Percentiles rank a stretch among this genome's conserved stretches.
phyloP scores from a whole-genome alignment of 192 early-diverging fungal genomes.

The Lobosporangium transversale region DNA sequence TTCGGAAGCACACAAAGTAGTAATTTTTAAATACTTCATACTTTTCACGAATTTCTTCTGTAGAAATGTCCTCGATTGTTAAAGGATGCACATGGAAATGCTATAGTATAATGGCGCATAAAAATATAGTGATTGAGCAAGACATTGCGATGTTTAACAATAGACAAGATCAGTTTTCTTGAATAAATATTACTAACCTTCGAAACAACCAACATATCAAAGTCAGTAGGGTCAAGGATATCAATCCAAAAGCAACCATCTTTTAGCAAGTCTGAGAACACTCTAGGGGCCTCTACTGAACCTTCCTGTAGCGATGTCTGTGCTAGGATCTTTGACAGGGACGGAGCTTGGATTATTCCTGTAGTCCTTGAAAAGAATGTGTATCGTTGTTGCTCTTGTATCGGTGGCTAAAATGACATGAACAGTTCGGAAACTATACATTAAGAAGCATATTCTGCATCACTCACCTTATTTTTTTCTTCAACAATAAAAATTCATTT shows the following conservation, averaged over 20 bases:
- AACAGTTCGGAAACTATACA: no score
- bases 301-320: constrained; percentile 20
- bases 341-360: constrained; percentile 47
- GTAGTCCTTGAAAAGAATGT: constrained; percentile 51
- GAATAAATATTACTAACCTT: constrained; percentile 58
- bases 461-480: no score
- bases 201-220: constrained; percentile 67
- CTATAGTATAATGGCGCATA: constrained; percentile 23
- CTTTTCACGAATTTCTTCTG: constrained; percentile 92
- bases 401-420: constrained; percentile 14
- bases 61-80: constrained; percentile 89
- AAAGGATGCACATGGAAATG: constrained; percentile 81
- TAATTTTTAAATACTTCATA: constrained; percentile 90
- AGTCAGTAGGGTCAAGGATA: constrained; percentile 59
- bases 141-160: no score
- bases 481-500: no score
- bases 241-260: constrained; percentile 81
- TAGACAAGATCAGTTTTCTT: neutral
- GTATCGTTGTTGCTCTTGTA: constrained; percentile 25
- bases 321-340: constrained; percentile 39
- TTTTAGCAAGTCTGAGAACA: constrained; percentile 55
- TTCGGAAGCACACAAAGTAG: constrained; percentile 91
- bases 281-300: constrained; percentile 11
- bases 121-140: neutral
- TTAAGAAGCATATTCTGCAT: no score